Evolutionary conservation across 306 rosid genomes (phyloP).

Genomic region (Luffa aegyptiaca): DNA sequence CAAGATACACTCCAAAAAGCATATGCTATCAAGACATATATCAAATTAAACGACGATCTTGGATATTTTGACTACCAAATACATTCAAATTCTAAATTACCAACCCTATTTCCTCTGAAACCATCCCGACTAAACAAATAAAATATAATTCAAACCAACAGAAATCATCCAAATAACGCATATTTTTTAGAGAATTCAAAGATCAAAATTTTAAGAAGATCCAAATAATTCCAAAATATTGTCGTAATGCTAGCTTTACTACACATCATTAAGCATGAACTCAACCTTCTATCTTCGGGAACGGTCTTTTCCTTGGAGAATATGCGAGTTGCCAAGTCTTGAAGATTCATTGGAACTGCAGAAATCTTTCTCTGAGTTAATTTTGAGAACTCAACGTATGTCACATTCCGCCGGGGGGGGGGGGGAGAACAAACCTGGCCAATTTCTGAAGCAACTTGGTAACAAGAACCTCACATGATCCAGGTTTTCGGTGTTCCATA

Average conservation of each 20-base stretch:
- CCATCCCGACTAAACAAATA: too few relatives aligned
- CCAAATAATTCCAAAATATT: too few relatives aligned
- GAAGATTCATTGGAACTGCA: slow-evolving; percentile 76
- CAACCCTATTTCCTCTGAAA: too few relatives aligned
- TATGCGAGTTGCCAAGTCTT: slow-evolving; percentile 51
- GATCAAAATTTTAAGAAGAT: too few relatives aligned
- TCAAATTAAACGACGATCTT: too few relatives aligned
- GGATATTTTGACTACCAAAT: too few relatives aligned
- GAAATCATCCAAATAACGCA: too few relatives aligned
- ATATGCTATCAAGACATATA: not conserved
- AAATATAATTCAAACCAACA: too few relatives aligned
- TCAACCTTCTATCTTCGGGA: slow-evolving; percentile 45
- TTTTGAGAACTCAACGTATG: not conserved
- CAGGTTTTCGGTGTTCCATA: slow-evolving; percentile 69
- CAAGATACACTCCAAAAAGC: not conserved
- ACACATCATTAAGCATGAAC: too few relatives aligned
- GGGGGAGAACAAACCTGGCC: slow-evolving; percentile 44
- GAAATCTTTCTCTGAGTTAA: slow-evolving; percentile 4
- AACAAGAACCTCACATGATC: slow-evolving; percentile 66
- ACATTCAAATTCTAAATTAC: too few relatives aligned
- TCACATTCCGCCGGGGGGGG: not conserved
- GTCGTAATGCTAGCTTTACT: too few relatives aligned
- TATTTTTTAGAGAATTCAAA: too few relatives aligned
- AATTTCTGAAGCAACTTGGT: slow-evolving; percentile 64
- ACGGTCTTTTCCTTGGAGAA: slow-evolving; percentile 38